phyloP scores from a whole-genome alignment of 805 yeast species.

The Saturnispora bothae region DNA sequence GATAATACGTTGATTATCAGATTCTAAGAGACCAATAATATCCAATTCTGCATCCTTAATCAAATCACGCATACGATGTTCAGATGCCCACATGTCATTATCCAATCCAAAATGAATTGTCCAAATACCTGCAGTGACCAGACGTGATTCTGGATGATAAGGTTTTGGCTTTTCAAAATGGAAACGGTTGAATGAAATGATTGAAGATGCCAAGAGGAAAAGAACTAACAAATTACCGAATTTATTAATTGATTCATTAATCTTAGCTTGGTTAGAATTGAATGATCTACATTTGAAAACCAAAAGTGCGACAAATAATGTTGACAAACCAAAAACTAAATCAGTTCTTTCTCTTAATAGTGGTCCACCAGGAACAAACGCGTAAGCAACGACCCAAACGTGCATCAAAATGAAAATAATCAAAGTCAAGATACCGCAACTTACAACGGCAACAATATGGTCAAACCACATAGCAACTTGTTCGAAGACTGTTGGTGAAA shows the following conservation, averaged over 20 bases:
- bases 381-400: slow-evolving; percentile 97
- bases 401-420: slow-evolving; percentile 61
- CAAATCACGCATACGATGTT: slow-evolving; percentile 76
- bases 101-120: slow-evolving; percentile 95
- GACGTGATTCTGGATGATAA: slow-evolving; percentile 53
- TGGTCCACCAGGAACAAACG: slow-evolving; percentile 94
- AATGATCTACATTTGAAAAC: slow-evolving; percentile 24
- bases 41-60: slow-evolving; percentile 82
- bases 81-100: slow-evolving; percentile 97
- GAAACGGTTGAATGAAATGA: slow-evolving; percentile 47
- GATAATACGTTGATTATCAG: slow-evolving; percentile 86
- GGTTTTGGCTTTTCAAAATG: slow-evolving; percentile 56
- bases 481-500: slow-evolving; percentile 51
- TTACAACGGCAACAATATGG: slow-evolving; percentile 44
- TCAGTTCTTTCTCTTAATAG: slow-evolving; percentile 82
- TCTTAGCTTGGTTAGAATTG: background rate
- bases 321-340: slow-evolving; percentile 50
- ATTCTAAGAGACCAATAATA: slow-evolving; percentile 81
- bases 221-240: slow-evolving; percentile 22
- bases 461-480: slow-evolving; percentile 29
- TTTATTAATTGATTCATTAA: slow-evolving; percentile 9
- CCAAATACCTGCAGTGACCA: slow-evolving; percentile 95
- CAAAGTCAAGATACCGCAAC: slow-evolving; percentile 37
- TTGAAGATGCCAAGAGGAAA: slow-evolving; percentile 35
- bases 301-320: slow-evolving; percentile 40